Conservation (phyloP, 2,329 filamentous ascomycete genomes). For the Magnaporthiopsis incrustans region DNA sequence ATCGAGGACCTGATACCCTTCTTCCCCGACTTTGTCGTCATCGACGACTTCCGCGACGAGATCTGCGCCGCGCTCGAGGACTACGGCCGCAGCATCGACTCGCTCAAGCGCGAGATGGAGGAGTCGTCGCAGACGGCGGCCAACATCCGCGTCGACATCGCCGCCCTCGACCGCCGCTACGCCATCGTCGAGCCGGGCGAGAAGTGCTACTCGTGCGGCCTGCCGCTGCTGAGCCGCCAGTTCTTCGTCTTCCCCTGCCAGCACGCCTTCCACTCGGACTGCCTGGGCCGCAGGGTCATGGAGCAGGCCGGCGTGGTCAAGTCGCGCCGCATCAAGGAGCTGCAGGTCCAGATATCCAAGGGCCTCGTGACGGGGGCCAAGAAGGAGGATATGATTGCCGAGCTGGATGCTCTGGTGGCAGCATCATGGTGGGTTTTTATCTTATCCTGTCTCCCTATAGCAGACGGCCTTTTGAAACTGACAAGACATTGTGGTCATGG, state of each 20-base stretch:
- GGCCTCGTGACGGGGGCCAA: slow-evolving; percentile 61
- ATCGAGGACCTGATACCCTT: slow-evolving; percentile 98
- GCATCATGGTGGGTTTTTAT: slow-evolving; percentile 63
- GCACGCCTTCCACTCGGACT: slow-evolving; percentile 95
- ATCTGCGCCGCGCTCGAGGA: slow-evolving; percentile 91
- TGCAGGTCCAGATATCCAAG: slow-evolving; percentile 76
- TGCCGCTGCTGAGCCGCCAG: slow-evolving; percentile 80
- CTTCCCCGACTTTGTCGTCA: slow-evolving; percentile 97
- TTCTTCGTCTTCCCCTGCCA: slow-evolving; percentile 99
- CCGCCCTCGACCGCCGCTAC: slow-evolving; percentile 77
- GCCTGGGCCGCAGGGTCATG: slow-evolving; percentile 76
- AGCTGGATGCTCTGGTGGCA: slow-evolving; percentile 87
- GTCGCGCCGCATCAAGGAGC: slow-evolving; percentile 71
- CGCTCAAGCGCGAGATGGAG: slow-evolving; percentile 89
- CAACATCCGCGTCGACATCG: slow-evolving; percentile 86
- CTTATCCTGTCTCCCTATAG: slow-evolving; percentile 4
- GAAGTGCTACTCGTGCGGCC: slow-evolving; percentile 78
- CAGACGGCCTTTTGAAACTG: slow-evolving; percentile 12
- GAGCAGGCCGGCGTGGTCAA: slow-evolving; percentile 71
- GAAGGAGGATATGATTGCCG: slow-evolving; percentile 75
- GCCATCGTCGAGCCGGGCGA: slow-evolving; percentile 96
- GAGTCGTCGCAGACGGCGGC: slow-evolving; percentile 80
- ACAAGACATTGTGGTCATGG: slow-evolving; percentile 10
- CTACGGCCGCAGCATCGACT: slow-evolving; percentile 85
- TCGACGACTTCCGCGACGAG: slow-evolving; percentile 98